phyloP scores from a whole-genome alignment of 2,329 filamentous ascomycete genomes.

The Ascochyta viciae-villosae region DNA sequence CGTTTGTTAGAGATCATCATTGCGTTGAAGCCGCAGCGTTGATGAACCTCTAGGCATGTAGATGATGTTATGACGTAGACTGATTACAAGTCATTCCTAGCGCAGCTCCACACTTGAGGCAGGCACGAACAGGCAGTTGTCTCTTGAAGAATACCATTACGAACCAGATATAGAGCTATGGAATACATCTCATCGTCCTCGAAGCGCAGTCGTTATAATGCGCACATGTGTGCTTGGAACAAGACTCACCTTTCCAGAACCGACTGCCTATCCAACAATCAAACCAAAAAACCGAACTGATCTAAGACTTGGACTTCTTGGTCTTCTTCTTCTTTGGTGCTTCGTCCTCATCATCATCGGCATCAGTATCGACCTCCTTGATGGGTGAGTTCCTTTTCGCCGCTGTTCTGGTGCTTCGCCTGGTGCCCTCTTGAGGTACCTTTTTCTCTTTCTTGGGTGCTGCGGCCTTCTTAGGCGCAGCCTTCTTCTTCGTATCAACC shows the following conservation, averaged over 20 bases:
- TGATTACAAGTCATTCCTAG: conserved; percentile 1
- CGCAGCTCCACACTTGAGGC: not conserved
- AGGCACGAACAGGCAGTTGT: not conserved
- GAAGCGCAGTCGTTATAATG: not conserved
- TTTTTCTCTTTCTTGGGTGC: conserved; percentile 25
- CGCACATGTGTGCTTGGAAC: not conserved
- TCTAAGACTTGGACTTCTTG: conserved; percentile 20
- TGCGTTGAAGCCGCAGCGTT: conserved; percentile 1
- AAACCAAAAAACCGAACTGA: not conserved
- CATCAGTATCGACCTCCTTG: conserved; percentile 25
- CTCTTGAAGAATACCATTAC: not conserved
- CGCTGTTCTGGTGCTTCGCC: conserved; percentile 27
- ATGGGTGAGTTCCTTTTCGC: conserved; percentile 28
- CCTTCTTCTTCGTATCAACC: conserved; percentile 28
- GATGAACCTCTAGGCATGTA: not conserved
- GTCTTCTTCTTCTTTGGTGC: conserved; percentile 31
- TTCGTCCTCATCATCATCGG: conserved; percentile 23
- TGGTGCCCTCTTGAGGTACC: conserved; percentile 29
- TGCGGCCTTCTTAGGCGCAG: conserved; percentile 25
- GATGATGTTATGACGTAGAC: not conserved
- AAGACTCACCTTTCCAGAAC: not conserved
- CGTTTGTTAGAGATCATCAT: not conserved
- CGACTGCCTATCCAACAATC: not conserved
- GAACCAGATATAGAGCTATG: not conserved
- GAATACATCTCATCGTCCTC: not conserved